Percentiles rank a stretch among this genome's conserved stretches.
Conservation (phyloP, 345 rosid species). For the Dimocarpus longan region DNA sequence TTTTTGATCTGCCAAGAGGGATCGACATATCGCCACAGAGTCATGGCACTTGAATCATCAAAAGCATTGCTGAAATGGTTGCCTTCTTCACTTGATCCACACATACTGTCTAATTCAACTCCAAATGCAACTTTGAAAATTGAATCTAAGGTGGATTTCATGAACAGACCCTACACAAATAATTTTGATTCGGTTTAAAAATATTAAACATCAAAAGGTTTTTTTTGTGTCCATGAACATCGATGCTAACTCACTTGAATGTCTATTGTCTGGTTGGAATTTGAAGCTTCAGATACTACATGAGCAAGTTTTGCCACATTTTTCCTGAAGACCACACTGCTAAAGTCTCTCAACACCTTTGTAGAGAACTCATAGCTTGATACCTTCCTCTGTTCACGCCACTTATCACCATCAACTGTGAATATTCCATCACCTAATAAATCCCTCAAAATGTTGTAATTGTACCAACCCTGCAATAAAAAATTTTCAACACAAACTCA, state of each 20-base stretch:
- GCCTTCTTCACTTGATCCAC: constrained; percentile 53
- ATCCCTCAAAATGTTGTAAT: constrained; percentile 41
- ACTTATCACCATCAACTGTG: constrained; percentile 50
- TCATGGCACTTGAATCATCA: constrained; percentile 60
- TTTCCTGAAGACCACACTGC: constrained; percentile 41
- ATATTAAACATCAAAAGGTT: background rate
- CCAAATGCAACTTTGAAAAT: constrained; percentile 66
- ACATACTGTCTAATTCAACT: constrained; percentile 54
- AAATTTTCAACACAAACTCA: background rate
- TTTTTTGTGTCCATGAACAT: background rate
- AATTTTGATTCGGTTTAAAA: background rate
- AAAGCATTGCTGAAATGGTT: constrained; percentile 45
- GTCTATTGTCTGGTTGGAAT: constrained; percentile 28
- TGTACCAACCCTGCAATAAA: constrained; percentile 40
- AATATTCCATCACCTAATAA: constrained; percentile 55
- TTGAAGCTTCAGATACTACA: constrained; percentile 37
- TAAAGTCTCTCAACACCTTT: constrained; percentile 47
- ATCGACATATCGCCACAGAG: constrained; percentile 54
- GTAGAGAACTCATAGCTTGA: constrained; percentile 56
- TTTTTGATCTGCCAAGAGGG: constrained; percentile 56
- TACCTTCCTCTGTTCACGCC: constrained; percentile 57
- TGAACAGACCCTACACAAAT: constrained; percentile 44
- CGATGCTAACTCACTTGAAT: constrained; percentile 37
- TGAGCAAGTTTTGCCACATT: constrained; percentile 43
- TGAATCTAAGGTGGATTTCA: constrained; percentile 68